Base-by-base conservation (phyloP, 352 stramenopile genomes). In the Phytophthora rubi region DNA sequence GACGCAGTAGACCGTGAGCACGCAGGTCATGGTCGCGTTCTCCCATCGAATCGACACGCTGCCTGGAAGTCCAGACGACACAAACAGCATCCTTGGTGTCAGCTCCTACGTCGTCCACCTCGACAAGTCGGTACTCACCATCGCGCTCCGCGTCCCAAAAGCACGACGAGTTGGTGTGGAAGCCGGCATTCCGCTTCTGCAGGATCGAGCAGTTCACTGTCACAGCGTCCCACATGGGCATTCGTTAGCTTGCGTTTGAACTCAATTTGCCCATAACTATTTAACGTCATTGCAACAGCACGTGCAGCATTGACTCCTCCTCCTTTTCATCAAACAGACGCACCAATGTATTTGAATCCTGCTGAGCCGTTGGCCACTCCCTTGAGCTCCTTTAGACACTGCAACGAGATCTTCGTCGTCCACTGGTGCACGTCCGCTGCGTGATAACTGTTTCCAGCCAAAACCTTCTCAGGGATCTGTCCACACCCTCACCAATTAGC, bases 271-370 rank as follows among this genome's bases (percentile, higher is more conserved):
- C 37, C 28, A 23, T 63, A 76, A 71, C 32, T 82, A 82, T 84
- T 82, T 81, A 84, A 79, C 16, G 67, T 35, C 47, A 58, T 66
- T 67, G 47, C 60, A 67, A 72, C 26, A 49, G 39, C 44, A 23
- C 49, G 8, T 48, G 32, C 21, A 62, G 13, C 7, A 12, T 45
- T 10, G 16, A 0, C 42, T 49, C n/a, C 16, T 4, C 42, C 7
- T 45, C 52, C 18, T n/a, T n/a, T 61, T 26, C 23, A 52, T 35
- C 26, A 33, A n/a, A 45, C 37, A 45, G 8, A 68, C 64, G 47
- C 56, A 95, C 88, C 88, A 21, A 97, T 92, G 70, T 94, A 95
- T 68, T 97, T 97, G 82, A 97, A 97, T 53, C 89, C 89, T 12
- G 88, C 89, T 2, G 87, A 91, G 59, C 89, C 87, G 56, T 93